Evolutionary conservation across 2,329 filamentous ascomycete species (phyloP).

Genomic region (Calonectria hongkongensis): DNA sequence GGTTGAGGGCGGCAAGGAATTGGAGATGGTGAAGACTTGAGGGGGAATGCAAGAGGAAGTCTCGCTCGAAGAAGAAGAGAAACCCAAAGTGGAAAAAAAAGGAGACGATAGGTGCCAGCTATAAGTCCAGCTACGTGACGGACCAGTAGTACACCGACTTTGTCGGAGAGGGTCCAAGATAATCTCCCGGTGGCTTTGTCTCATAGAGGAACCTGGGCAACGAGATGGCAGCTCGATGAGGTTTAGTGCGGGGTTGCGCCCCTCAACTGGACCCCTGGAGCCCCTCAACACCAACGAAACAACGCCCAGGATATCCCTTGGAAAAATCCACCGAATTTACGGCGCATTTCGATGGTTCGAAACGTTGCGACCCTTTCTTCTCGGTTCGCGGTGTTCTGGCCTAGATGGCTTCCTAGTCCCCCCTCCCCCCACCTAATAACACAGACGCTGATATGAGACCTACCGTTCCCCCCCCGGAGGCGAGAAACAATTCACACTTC

Average conservation of each 20-base stretch:
- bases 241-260: conserved; percentile 55
- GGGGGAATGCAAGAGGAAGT: conserved; percentile 13
- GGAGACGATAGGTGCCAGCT: conserved; percentile 27
- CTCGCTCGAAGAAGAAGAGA: conserved; percentile 24
- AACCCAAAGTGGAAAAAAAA: conserved; percentile 20
- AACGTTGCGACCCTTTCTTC: background rate
- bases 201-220: conserved; percentile 25
- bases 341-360: conserved; percentile 10
- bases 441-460: background rate
- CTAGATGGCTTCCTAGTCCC: too few relatives aligned
- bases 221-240: conserved; percentile 44
- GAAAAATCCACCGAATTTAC: conserved; percentile 26
- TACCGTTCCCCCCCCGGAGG: background rate
- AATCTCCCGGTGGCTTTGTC: conserved; percentile 40
- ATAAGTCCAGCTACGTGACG: conserved; percentile 36
- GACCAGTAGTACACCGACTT: conserved; percentile 52
- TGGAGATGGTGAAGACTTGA: conserved; percentile 3
- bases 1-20: background rate
- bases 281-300: conserved; percentile 38
- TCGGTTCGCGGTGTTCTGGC: background rate
- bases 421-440: too few relatives aligned
- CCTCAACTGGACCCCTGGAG: conserved; percentile 48
- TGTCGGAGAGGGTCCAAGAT: conserved; percentile 55
- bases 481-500: conserved; percentile 1
- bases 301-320: conserved; percentile 19